phyloP scores from a whole-genome alignment of 257 asterid species.

The Pogostemon cablin region DNA sequence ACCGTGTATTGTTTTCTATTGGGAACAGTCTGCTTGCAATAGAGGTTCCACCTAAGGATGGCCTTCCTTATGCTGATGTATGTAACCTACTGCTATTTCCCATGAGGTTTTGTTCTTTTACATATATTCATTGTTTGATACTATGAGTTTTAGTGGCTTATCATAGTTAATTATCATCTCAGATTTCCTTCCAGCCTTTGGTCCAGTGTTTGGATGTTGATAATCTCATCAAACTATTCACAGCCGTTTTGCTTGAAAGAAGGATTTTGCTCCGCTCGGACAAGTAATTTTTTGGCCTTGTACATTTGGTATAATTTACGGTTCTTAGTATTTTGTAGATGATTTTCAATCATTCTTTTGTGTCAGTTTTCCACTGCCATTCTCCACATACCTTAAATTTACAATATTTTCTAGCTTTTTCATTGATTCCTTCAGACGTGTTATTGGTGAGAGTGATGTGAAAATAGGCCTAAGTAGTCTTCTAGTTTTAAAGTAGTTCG shows the following conservation, averaged over 20 bases:
- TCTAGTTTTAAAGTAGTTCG: neutral
- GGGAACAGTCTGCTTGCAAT: conserved; percentile 86
- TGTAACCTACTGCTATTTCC: conserved; percentile 34
- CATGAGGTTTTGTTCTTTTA: conserved; percentile 24
- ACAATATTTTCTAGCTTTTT: neutral
- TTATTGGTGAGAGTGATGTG: conserved; percentile 16
- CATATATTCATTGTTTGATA: conserved; percentile 11
- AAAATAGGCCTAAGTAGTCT: neutral
- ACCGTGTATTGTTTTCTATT: conserved; percentile 73
- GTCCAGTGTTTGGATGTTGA: conserved; percentile 98
- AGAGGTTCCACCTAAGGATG: conserved; percentile 90
- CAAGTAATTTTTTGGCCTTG: conserved; percentile 56
- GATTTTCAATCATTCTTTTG: conserved; percentile 16
- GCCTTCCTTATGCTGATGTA: conserved; percentile 99
- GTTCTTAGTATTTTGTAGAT: conserved; percentile 1
- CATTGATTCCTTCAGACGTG: conserved; percentile 17
- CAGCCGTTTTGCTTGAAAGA: conserved; percentile 92
- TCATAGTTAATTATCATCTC: conserved; percentile 32
- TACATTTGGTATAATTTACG: conserved; percentile 21
- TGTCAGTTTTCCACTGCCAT: conserved; percentile 9
- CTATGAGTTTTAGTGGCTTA: conserved; percentile 30
- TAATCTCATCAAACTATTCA: conserved; percentile 83
- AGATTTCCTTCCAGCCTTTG: conserved; percentile 98
- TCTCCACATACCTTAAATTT: neutral
- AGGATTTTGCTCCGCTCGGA: conserved; percentile 93